phyloP scores from a whole-genome alignment of 495 filamentous ascomycete genomes.

The Cryomyces antarcticus region DNA sequence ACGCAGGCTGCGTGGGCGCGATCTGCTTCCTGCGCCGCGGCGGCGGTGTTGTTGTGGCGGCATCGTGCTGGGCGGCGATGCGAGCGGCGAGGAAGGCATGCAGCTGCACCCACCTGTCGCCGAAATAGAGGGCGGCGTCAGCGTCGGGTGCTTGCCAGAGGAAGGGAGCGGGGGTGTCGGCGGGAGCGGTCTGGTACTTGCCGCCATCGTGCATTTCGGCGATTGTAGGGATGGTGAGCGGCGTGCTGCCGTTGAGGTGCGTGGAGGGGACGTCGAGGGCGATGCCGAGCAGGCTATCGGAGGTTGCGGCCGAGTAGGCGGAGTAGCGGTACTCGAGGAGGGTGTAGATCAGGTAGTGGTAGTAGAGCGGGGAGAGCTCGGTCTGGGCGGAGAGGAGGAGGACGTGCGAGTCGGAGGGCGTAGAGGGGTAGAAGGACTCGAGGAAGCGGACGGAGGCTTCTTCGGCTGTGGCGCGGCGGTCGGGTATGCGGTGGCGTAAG shows the following conservation, averaged over 20 bases:
- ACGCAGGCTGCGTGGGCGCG: conserved; percentile 36
- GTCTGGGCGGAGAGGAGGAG: conserved; percentile 57
- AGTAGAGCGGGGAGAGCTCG: conserved; percentile 55
- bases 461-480: conserved; percentile 29
- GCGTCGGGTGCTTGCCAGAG: conserved; percentile 67
- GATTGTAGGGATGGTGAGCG: conserved; percentile 30
- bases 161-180: conserved; percentile 31
- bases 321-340: conserved; percentile 60
- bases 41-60: not conserved
- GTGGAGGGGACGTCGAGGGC: conserved; percentile 52
- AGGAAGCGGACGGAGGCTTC: conserved; percentile 50
- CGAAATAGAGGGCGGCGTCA: conserved; percentile 61
- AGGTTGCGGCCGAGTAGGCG: conserved; percentile 14
- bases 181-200: conserved; percentile 5
- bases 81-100: conserved; percentile 48
- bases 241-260: conserved; percentile 31
- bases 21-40: conserved; percentile 15
- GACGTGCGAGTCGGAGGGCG: conserved; percentile 41
- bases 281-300: conserved; percentile 43
- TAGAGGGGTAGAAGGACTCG: conserved; percentile 62
- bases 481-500: conserved; percentile 49
- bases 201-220: conserved; percentile 10
- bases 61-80: conserved; percentile 20
- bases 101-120: conserved; percentile 64
- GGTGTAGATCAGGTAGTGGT: conserved; percentile 60